A percentile compares a stretch with the other conserved stretches of the same genome.
phyloP scores from a whole-genome alignment of 2,329 filamentous ascomycete genomes.

The Volutella citrinella region DNA sequence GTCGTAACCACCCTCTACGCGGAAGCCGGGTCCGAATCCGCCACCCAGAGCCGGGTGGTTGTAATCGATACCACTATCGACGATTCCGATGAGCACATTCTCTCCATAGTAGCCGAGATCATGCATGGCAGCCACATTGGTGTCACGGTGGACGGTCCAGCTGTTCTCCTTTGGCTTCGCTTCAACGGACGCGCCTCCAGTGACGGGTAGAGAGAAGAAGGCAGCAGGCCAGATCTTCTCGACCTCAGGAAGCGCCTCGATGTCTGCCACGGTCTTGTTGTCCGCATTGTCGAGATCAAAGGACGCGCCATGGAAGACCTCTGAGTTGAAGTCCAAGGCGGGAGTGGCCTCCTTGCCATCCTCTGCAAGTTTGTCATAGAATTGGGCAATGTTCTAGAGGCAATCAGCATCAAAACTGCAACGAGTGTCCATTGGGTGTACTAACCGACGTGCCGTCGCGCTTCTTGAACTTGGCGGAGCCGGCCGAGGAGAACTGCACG shows the following conservation, averaged over 20 bases:
- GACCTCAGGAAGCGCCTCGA: conserved; percentile 7
- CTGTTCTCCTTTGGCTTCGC: neutral
- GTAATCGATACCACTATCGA: conserved; percentile 60
- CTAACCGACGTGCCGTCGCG: too few relatives aligned
- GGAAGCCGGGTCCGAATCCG: conserved; percentile 58
- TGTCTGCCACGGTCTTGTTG: conserved; percentile 5
- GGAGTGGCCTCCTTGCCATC: conserved; percentile 2
- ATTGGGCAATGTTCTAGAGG: too few relatives aligned
- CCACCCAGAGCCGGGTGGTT: conserved; percentile 61
- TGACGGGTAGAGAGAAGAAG: neutral
- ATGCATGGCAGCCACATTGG: conserved; percentile 8
- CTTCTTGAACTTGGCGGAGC: too few relatives aligned
- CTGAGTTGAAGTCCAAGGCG: conserved; percentile 4
- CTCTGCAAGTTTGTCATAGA: conserved; percentile 4
- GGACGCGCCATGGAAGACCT: conserved; percentile 7
- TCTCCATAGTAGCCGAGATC: conserved; percentile 43
- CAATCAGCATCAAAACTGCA: too few relatives aligned
- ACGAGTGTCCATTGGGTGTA: too few relatives aligned
- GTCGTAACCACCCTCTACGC: conserved; percentile 56
- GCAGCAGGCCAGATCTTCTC: conserved; percentile 6
- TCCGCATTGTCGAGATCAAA: conserved; percentile 5
- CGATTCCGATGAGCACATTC: conserved; percentile 50
- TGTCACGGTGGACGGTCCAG: conserved; percentile 6
- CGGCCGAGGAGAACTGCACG: too few relatives aligned
- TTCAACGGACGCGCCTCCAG: neutral